Evolutionary conservation across 2,329 filamentous ascomycete species (phyloP).

Genomic region (Fusarium sp.): DNA sequence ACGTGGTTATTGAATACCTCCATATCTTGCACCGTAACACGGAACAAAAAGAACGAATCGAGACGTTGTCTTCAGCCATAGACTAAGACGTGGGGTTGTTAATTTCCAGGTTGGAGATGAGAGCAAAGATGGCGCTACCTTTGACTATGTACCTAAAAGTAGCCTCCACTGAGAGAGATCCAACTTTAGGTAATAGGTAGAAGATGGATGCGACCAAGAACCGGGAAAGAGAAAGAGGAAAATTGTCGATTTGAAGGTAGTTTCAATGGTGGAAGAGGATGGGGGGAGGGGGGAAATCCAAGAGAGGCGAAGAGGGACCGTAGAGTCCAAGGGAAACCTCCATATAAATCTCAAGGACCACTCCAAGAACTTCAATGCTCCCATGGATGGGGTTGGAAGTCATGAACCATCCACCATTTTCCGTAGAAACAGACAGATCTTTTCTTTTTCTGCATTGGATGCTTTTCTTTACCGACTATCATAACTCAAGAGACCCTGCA

Average conservation of each 20-base stretch:
- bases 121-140: no score
- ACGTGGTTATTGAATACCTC: neutral
- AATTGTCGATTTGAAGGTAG: no score
- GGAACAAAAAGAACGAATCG: neutral
- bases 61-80: neutral
- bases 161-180: no score
- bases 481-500: slow-evolving; percentile 18
- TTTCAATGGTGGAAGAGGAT: no score
- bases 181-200: no score
- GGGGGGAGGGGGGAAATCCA: no score
- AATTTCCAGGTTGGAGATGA: neutral
- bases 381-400: neutral
- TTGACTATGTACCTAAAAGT: no score
- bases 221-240: no score
- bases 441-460: neutral
- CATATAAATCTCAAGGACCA: slow-evolving; percentile 17
- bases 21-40: neutral
- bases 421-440: neutral
- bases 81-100: slow-evolving; percentile 18
- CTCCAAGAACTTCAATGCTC: slow-evolving; percentile 19
- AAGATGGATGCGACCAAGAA: no score
- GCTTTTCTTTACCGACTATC: slow-evolving; percentile 26
- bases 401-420: neutral
- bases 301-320: slow-evolving; percentile 11
- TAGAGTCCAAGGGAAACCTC: slow-evolving; percentile 28